Conservation (phyloP, 2,329 filamentous ascomycete species). For the Colletotrichum sp. region DNA sequence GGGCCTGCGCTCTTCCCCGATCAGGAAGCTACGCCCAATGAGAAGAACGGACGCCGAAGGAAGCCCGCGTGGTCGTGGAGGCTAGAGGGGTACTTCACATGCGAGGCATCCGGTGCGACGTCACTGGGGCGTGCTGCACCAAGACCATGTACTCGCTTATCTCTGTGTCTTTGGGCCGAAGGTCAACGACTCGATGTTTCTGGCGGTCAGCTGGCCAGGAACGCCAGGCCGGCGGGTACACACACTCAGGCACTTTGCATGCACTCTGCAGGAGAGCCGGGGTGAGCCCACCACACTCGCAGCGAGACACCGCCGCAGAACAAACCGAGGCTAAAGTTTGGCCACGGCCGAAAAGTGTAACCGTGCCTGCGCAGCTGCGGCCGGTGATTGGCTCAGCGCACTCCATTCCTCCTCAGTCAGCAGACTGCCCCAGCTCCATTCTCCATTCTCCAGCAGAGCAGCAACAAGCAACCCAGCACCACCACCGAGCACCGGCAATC, state of each 20-base stretch:
- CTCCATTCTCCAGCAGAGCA: slow-evolving; percentile 1
- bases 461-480: slow-evolving; percentile 1
- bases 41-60: neutral
- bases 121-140: neutral
- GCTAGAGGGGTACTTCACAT: slow-evolving; percentile 19
- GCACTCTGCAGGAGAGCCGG: neutral
- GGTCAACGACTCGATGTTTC: neutral
- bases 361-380: neutral
- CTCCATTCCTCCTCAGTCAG: slow-evolving; percentile 12
- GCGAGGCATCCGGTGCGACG: neutral
- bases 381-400: neutral
- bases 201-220: neutral
- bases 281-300: neutral
- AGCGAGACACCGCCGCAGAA: neutral
- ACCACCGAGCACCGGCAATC: slow-evolving; percentile 8
- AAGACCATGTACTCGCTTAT: slow-evolving; percentile 12
- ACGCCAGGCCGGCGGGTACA: neutral
- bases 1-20: slow-evolving; percentile 2
- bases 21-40: slow-evolving; percentile 10
- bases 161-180: neutral
- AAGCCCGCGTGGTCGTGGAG: neutral
- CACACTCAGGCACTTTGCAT: neutral
- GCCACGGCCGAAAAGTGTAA: slow-evolving; percentile 21
- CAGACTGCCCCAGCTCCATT: slow-evolving; percentile 10
- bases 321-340: slow-evolving; percentile 23